Base-by-base conservation (phyloP, 306 rosid species). In the Castanea mollissima region DNA sequence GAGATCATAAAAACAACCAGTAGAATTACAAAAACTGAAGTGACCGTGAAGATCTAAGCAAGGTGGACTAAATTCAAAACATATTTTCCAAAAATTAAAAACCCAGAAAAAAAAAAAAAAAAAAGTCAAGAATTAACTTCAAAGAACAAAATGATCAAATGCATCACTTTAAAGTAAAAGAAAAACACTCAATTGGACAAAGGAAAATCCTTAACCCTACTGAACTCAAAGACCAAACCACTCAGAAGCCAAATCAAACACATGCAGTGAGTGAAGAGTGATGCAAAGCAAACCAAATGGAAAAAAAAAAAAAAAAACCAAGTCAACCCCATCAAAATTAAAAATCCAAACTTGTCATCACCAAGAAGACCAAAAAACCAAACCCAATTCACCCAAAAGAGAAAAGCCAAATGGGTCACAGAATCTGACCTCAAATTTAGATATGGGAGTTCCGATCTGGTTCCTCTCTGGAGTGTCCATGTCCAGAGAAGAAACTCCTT, bases 401-500 rank as follows among this genome's bases (percentile, higher is more conserved):
- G 60, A 73, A 49, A 25, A 59, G 27, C 21, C 21, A 55, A 62
- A 75, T 31, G 69, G 74, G 78, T 35, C 23, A 6, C 55, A 5
- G 41, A 78, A 13, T 23, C 58, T 62, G 57, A 92, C 98, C 96
- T 94, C 93, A 73, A 92, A 87, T 58, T 79, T 80, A 34, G 94
- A 71, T 56, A 65, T 55, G 32, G 98, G 63, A 67, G 94, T 34
- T 74, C 90, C 91, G 90, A 88, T 85, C 91, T 89, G 87, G 83
- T 80, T 90, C 84, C 90, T 92, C 90, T 93, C 94, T 27, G 96
- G 98, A 5, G 98, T 91, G 81, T 91, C 94, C 98, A 93, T 93
- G 65, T 70, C 84, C 82, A 83, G 85, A 82, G 83, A 75, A 74
- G 73, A 44, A 76, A 78, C 80, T 54, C 64, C 77, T 55, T 71